Evolutionary conservation across 75 land plant genomes (phyloP).

Genomic region (Isoetes taiwanensis): DNA sequence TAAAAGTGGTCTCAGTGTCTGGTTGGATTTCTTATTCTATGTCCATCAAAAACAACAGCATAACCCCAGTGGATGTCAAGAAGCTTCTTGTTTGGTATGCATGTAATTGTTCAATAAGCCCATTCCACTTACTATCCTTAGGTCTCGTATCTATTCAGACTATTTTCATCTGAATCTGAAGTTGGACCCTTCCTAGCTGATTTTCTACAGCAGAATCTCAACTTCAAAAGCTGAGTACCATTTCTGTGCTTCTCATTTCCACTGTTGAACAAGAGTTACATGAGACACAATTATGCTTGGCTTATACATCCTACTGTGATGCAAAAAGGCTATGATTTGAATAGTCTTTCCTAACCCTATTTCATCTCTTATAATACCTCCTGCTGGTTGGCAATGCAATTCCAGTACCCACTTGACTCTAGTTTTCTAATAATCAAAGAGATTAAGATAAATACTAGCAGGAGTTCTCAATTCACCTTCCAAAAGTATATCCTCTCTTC

Average conservation of each 20-base stretch:
- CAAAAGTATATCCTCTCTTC: constrained; percentile 46
- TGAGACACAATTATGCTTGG: constrained; percentile 88
- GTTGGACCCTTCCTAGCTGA: too few species aligned
- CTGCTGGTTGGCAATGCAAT: constrained; percentile 87
- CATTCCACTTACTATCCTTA: too few species aligned
- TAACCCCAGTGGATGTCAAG: too few species aligned
- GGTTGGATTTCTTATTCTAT: too few species aligned
- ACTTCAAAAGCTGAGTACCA: constrained; percentile 82
- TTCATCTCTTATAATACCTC: constrained; percentile 97
- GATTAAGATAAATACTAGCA: constrained; percentile 34
- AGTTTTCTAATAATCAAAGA: constrained; percentile 93
- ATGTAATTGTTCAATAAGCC: too few species aligned
- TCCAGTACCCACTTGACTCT: constrained; percentile 99
- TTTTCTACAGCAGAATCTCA: constrained; percentile 70
- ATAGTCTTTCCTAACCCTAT: constrained; percentile 98
- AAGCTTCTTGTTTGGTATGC: too few species aligned
- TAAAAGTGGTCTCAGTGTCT: too few species aligned
- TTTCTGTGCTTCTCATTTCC: constrained; percentile 76
- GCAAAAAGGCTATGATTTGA: constrained; percentile 85
- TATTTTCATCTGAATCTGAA: too few species aligned
- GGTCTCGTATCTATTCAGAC: too few species aligned
- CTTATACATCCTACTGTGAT: constrained; percentile 74
- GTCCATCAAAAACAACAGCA: too few species aligned
- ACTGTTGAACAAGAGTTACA: constrained; percentile 82
- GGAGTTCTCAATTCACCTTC: constrained; percentile 91